Percentiles rank a stretch among this genome's conserved stretches.
Evolutionary conservation across 2,329 filamentous ascomycete species (phyloP).

Genomic region (Daldinia sp.): DNA sequence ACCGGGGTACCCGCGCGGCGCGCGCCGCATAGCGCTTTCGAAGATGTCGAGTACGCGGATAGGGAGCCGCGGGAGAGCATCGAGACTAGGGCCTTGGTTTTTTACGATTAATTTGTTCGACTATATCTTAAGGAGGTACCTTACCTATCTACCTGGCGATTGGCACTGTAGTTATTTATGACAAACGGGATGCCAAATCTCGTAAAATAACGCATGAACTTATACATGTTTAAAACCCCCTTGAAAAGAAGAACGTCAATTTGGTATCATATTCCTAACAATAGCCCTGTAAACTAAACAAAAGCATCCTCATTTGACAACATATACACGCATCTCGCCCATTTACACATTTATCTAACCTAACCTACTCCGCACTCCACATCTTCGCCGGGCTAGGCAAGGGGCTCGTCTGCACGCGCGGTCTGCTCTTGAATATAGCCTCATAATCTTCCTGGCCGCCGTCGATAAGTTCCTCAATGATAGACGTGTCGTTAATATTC

Average conservation of each 20-base stretch:
- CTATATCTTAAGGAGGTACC: no score
- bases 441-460: slow-evolving; percentile 70
- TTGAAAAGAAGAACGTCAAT: slow-evolving; percentile 23
- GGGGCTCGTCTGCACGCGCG: slow-evolving; percentile 83
- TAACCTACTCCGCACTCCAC: slow-evolving; percentile 32
- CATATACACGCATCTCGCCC: neutral
- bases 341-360: slow-evolving; percentile 7
- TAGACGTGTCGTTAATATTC: slow-evolving; percentile 47
- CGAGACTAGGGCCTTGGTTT: slow-evolving; percentile 66
- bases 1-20: slow-evolving; percentile 61
- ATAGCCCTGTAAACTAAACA: slow-evolving; percentile 11
- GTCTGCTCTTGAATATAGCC: slow-evolving; percentile 86
- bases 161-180: neutral
- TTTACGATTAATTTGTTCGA: slow-evolving; percentile 52
- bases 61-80: slow-evolving; percentile 64
- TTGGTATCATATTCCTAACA: slow-evolving; percentile 31
- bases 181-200: neutral
- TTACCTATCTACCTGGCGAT: neutral
- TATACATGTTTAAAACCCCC: neutral
- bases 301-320: slow-evolving; percentile 6
- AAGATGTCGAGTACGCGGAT: slow-evolving; percentile 59
- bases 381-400: slow-evolving; percentile 61
- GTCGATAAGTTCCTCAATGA: slow-evolving; percentile 72
- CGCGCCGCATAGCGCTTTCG: slow-evolving; percentile 67
- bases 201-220: neutral